phyloP scores from a whole-genome alignment of 2,329 filamentous ascomycete genomes.

The Cytospora piceae region DNA sequence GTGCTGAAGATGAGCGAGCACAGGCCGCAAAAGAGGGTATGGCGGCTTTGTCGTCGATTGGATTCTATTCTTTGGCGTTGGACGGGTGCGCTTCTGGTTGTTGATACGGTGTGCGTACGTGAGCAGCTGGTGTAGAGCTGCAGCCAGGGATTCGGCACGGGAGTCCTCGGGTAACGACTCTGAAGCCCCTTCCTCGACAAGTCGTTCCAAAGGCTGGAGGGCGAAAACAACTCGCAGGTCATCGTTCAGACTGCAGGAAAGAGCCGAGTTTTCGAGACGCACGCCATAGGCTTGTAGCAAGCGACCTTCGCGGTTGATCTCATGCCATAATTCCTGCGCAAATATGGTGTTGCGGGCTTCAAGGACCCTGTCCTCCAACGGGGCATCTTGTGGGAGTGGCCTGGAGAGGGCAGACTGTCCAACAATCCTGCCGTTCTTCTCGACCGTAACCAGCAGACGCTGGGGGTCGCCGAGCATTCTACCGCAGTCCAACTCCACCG shows the following conservation, averaged over 20 bases:
- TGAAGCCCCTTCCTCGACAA: conserved; percentile 38
- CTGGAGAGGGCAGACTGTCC: conserved; percentile 60
- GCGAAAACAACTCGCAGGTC: conserved; percentile 67
- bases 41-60: conserved; percentile 46
- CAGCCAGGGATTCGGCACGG: conserved; percentile 67
- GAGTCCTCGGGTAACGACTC: conserved; percentile 45
- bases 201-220: conserved; percentile 64
- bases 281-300: conserved; percentile 73
- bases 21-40: conserved; percentile 55
- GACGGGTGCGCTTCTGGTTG: conserved; percentile 68
- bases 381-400: conserved; percentile 58
- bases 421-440: conserved; percentile 58
- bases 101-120: conserved; percentile 79
- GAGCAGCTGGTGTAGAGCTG: conserved; percentile 76
- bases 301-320: conserved; percentile 81
- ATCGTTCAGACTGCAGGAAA: conserved; percentile 59
- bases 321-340: conserved; percentile 87
- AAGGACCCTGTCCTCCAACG: conserved; percentile 70
- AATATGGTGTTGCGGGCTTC: conserved; percentile 79
- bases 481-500: conserved; percentile 72
- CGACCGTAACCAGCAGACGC: conserved; percentile 70
- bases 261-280: conserved; percentile 59
- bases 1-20: conserved; percentile 55
- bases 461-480: conserved; percentile 55
- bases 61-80: conserved; percentile 43